Base-by-base conservation (phyloP, 306 rosid species). In the Glycine soja region DNA sequence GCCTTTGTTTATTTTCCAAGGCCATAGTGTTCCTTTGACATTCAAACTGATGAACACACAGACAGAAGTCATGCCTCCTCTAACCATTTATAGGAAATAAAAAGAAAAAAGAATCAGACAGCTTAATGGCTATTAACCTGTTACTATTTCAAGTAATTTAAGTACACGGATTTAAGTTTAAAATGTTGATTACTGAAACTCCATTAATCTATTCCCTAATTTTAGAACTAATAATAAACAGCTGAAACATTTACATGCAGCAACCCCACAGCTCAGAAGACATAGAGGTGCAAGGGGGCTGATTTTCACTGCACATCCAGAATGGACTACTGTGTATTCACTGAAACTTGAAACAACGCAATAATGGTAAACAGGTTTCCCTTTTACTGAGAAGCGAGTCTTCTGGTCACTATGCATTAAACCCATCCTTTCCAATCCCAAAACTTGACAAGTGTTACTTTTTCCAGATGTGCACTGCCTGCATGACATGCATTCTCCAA, bases 291-390 rank as follows among this genome's bases (percentile, higher is more conserved):
- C n/a, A n/a, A n/a, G n/a, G n/a, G n/a, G n/a, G n/a, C n/a, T n/a
- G n/a, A n/a, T n/a, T n/a, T n/a, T n/a, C n/a, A n/a, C n/a, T n/a
- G n/a, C n/a, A n/a, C n/a, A n/a, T n/a, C n/a, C n/a, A n/a, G n/a
- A n/a, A n/a, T n/a, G n/a, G n/a, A n/a, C n/a, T 38, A 90, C 98
- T 14, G 90, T 91, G 34, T 95, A 95, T 76, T 93, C 97, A 50
- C 98, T 93, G 89, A 95, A 95, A 87, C 99, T 95, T 70, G 99
- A 95, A 82, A 95, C 98, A 3, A 91, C 99, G 80, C 98, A 95
- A 86, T 93, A 95, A 78, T 95, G 99, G 83, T 89, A 95, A 70
- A 95, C 12, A 13, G 97, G 97, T 75, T 87, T 87, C 79, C 98
- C 97, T 75, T 90, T 91, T 76, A 93, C 50, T n/a, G 90, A 85